Evolutionary conservation across 345 rosid species (phyloP).

Genomic region (Diplotaxis tenuifolia): DNA sequence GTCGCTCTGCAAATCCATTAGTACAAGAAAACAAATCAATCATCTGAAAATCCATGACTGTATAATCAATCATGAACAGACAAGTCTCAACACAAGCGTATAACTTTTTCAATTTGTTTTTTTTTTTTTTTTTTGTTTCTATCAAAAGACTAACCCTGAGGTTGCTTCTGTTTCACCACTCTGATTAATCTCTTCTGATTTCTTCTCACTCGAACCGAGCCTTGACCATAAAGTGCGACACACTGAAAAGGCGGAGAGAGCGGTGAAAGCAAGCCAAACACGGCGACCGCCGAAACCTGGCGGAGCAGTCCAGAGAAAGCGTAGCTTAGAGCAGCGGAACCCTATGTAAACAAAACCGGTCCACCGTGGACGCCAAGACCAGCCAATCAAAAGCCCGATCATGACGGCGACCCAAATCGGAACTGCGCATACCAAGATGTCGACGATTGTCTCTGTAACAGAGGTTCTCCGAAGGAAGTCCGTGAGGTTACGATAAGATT

Average conservation of each 20-base stretch:
- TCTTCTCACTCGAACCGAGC: conserved; percentile 41
- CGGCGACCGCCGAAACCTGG: conserved; percentile 95
- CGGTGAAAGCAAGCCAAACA: conserved; percentile 89
- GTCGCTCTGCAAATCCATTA: conserved; percentile 32
- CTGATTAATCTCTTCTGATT: conserved; percentile 29
- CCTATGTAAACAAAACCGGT: conserved; percentile 80
- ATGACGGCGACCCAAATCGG: conserved; percentile 94
- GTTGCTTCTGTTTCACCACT: conserved; percentile 34
- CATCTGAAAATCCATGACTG: background rate
- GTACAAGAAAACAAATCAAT: background rate
- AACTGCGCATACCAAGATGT: conserved; percentile 82
- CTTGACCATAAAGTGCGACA: conserved; percentile 71
- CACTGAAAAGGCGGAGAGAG: conserved; percentile 82
- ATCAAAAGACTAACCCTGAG: conserved; percentile 40
- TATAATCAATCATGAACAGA: too few relatives aligned
- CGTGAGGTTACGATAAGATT: conserved; percentile 51
- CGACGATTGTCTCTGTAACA: conserved; percentile 83
- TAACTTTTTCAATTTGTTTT: background rate
- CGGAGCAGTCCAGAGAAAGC: conserved; percentile 87
- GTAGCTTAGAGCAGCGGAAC: conserved; percentile 68
- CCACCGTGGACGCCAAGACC: conserved; percentile 99
- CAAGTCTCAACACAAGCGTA: background rate
- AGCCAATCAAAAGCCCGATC: conserved; percentile 95
- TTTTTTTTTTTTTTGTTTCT: too few relatives aligned
- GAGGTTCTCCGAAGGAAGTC: conserved; percentile 62